Percentiles rank a stretch among this genome's conserved stretches.
phyloP scores from a whole-genome alignment of 129 eudicot species.

The Solidago caesia region DNA sequence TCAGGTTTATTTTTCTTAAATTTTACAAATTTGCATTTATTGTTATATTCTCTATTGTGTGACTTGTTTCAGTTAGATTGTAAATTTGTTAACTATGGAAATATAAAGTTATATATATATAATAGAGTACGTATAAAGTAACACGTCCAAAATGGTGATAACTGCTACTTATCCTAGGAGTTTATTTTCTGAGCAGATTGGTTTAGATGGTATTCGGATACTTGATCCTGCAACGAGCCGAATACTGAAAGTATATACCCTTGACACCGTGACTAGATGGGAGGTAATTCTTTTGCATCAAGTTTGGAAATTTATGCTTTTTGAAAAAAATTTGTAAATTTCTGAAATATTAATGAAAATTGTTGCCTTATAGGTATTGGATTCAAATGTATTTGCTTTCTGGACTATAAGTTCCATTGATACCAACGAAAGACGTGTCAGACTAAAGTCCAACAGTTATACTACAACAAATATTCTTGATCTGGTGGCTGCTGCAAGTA shows the following conservation, averaged over 20 bases:
- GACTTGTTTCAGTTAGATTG: no score
- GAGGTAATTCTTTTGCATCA: constrained; percentile 49
- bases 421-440: constrained; percentile 63
- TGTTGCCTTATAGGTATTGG: constrained; percentile 51
- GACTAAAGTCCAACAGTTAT: constrained; percentile 83
- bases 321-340: background rate
- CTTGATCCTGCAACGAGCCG: constrained; percentile 74
- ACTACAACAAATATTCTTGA: constrained; percentile 79
- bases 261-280: constrained; percentile 72
- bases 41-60: no score
- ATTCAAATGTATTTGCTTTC: constrained; percentile 76
- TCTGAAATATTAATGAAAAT: background rate
- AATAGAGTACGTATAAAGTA: no score
- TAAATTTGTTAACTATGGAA: no score
- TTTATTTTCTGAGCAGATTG: constrained; percentile 46
- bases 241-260: constrained; percentile 63
- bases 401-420: constrained; percentile 78
- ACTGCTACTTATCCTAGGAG: background rate
- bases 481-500: constrained; percentile 83
- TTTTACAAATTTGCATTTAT: no score
- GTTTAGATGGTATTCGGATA: constrained; percentile 82
- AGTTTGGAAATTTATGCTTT: background rate
- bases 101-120: no score
- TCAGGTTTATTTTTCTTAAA: constrained; percentile 46
- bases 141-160: no score